These are phyloP conservation scores for Leccinum pellstonianum DNA, from an alignment of 768 basidiomycete species.

Conservation along the genomic window DNA sequence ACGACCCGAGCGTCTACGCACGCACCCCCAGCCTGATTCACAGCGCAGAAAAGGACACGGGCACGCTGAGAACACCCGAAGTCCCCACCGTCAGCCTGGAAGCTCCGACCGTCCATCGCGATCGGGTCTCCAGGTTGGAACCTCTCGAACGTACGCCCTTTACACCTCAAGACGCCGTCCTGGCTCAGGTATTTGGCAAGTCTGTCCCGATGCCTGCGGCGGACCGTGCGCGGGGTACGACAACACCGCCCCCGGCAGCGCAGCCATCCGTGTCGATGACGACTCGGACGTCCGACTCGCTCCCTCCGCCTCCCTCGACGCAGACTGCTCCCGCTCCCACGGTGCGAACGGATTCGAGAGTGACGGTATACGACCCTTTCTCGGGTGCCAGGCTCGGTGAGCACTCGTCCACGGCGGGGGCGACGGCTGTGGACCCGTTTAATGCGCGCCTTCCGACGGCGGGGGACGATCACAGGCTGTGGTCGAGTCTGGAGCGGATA, in stretches of 20 bases:
- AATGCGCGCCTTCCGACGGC: conserved; percentile 7
- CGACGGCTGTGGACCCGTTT: conserved; percentile 8
- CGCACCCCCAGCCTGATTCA: conserved; percentile 21
- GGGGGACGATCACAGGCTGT: conserved; percentile 52
- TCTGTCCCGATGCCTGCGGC: conserved; percentile 3
- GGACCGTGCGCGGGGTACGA: not conserved
- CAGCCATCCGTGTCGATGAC: conserved; percentile 14
- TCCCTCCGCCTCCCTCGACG: conserved; percentile 8
- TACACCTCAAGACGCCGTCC: conserved; percentile 63
- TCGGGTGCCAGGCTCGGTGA: conserved; percentile 30
- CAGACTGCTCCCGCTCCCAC: not conserved
- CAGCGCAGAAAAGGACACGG: conserved; percentile 14
- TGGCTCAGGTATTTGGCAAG: conserved; percentile 42
- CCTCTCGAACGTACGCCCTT: conserved; percentile 12
- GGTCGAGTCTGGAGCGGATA: conserved; percentile 68
- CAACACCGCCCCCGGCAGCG: conserved; percentile 2
- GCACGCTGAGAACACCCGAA: conserved; percentile 11
- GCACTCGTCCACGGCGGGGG: conserved; percentile 9
- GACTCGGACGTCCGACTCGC: conserved; percentile 16
- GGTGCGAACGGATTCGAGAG: conserved; percentile 5
- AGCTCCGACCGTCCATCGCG: not conserved
- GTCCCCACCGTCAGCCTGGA: conserved; percentile 10
- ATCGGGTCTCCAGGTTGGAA: not conserved
- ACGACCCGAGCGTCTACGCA: conserved; percentile 26
- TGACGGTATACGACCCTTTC: conserved; percentile 35